Evolutionary conservation across 2,329 filamentous ascomycete species (phyloP).

Genomic region (Hypoxylon sp.): DNA sequence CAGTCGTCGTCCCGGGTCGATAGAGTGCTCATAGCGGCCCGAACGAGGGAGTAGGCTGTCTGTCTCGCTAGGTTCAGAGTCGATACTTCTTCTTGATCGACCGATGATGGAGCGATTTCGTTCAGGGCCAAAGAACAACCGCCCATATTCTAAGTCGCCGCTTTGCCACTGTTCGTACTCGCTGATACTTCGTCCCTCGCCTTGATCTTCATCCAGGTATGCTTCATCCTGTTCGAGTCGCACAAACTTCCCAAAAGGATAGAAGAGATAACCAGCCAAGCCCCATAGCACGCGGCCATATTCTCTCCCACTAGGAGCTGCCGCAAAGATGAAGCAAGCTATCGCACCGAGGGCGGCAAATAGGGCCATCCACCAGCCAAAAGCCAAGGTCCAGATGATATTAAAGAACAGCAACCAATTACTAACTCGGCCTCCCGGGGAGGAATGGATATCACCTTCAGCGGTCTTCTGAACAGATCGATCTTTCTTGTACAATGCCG

Average conservation of each 20-base stretch:
- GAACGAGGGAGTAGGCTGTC: slow-evolving; percentile 85
- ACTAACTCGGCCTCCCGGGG: slow-evolving; percentile 88
- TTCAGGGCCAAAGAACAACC: slow-evolving; percentile 93
- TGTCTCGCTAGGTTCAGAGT: slow-evolving; percentile 86
- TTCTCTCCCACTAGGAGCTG: slow-evolving; percentile 82
- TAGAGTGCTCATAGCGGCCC: slow-evolving; percentile 65
- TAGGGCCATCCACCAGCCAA: slow-evolving; percentile 95
- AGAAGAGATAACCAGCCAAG: slow-evolving; percentile 88
- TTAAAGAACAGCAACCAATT: slow-evolving; percentile 91
- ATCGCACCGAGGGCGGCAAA: slow-evolving; percentile 81
- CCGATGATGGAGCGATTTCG: slow-evolving; percentile 85
- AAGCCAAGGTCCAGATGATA: slow-evolving; percentile 87
- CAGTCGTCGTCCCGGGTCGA: slow-evolving; percentile 60
- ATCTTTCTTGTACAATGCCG: slow-evolving; percentile 96
- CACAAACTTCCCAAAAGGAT: slow-evolving; percentile 97
- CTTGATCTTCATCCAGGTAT: slow-evolving; percentile 93
- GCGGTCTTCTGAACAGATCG: slow-evolving; percentile 96
- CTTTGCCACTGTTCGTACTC: slow-evolving; percentile 99
- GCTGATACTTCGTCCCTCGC: slow-evolving; percentile 95
- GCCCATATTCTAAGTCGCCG: slow-evolving; percentile 94
- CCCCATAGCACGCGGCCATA: slow-evolving; percentile 91
- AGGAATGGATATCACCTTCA: slow-evolving; percentile 96
- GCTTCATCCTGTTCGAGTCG: slow-evolving; percentile 93
- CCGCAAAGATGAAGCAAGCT: slow-evolving; percentile 84
- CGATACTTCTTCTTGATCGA: slow-evolving; percentile 87